These are phyloP conservation scores for Claviceps fusiformis DNA, from an alignment of 2,329 filamentous ascomycete species.

Conservation along the genomic window DNA sequence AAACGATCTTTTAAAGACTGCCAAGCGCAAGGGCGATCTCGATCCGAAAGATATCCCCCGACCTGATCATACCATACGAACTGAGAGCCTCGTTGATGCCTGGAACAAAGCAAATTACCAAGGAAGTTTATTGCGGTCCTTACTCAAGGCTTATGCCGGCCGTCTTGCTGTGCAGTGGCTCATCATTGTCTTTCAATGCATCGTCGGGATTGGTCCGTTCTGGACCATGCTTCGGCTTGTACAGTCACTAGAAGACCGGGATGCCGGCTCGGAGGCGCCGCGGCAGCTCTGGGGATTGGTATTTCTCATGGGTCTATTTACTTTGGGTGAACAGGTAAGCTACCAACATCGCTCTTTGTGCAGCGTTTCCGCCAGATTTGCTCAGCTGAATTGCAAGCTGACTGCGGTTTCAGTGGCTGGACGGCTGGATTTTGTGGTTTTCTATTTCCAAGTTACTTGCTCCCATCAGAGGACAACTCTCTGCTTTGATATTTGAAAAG, in stretches of 20 bases:
- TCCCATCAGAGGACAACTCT: slow-evolving; percentile 55
- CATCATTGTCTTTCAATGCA: slow-evolving; percentile 37
- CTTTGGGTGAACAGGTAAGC: slow-evolving; percentile 35
- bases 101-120: slow-evolving; percentile 36
- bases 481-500: slow-evolving; percentile 63
- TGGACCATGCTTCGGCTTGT: slow-evolving; percentile 55
- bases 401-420: slow-evolving; percentile 33
- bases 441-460: slow-evolving; percentile 49
- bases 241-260: slow-evolving; percentile 44
- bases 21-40: slow-evolving; percentile 44
- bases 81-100: slow-evolving; percentile 33
- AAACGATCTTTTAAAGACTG: slow-evolving; percentile 36
- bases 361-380: not conserved
- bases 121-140: slow-evolving; percentile 43
- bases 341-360: not conserved
- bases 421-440: slow-evolving; percentile 54
- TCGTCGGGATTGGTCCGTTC: slow-evolving; percentile 58
- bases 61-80: slow-evolving; percentile 40
- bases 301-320: slow-evolving; percentile 44
- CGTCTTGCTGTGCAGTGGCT: slow-evolving; percentile 44
- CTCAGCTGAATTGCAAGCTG: not conserved
- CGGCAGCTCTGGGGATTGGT: slow-evolving; percentile 55
- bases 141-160: slow-evolving; percentile 43
- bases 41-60: slow-evolving; percentile 49
- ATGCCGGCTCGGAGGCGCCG: slow-evolving; percentile 29